These are phyloP conservation scores for Cyclotella distinguenda DNA, from an alignment of 108 stramenopile genomes.

Conservation along the genomic window DNA sequence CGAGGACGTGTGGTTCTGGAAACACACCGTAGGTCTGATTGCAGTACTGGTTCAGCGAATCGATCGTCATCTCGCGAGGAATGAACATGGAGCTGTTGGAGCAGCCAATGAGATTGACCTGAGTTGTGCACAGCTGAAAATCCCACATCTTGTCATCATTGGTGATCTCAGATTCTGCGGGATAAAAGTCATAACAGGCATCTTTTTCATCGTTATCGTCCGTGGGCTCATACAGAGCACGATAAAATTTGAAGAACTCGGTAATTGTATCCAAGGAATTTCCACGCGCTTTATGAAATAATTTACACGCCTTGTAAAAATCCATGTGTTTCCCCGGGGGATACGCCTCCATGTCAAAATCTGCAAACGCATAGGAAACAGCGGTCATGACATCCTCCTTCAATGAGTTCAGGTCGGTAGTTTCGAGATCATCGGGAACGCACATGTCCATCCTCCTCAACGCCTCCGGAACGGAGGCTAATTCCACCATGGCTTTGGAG, in stretches of 20 bases:
- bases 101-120: constrained; percentile 68
- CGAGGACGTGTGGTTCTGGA: constrained; percentile 56
- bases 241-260: constrained; percentile 26
- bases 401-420: constrained; percentile 26
- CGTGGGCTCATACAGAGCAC: constrained; percentile 1
- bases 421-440: constrained; percentile 40
- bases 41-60: constrained; percentile 48
- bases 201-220: constrained; percentile 13
- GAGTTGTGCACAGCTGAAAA: constrained; percentile 66
- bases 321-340: constrained; percentile 63
- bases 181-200: constrained; percentile 64
- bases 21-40: constrained; percentile 52
- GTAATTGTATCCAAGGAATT: constrained; percentile 32
- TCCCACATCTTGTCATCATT: constrained; percentile 72
- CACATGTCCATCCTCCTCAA: constrained; percentile 51
- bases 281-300: constrained; percentile 46
- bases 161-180: constrained; percentile 54
- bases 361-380: constrained; percentile 59
- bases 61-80: constrained; percentile 49
- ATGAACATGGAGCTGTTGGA: constrained; percentile 68
- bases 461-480: constrained; percentile 20
- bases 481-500: constrained; percentile 18
- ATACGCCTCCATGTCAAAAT: constrained; percentile 75
- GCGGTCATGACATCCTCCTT: constrained; percentile 50
- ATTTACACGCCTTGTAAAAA: constrained; percentile 54